Conservation (phyloP, 176 grass and related monocot species). For the Zizania latifolia region DNA sequence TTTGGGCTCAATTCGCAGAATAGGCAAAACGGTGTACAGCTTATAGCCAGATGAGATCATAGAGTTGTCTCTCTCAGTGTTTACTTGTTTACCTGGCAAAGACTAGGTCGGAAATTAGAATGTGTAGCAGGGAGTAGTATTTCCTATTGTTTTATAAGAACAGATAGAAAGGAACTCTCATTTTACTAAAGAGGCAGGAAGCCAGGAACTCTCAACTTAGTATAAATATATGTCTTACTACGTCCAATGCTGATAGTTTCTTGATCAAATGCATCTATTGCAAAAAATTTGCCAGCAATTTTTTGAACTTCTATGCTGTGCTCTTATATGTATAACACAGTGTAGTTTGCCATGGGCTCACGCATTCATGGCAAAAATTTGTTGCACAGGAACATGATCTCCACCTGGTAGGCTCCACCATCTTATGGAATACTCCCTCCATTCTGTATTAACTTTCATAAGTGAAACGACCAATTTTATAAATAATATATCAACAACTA, state of each 20-base stretch:
- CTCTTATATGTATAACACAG: not conserved
- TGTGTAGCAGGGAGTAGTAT: constrained; percentile 26
- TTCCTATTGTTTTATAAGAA: constrained; percentile 15
- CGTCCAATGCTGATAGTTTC: constrained; percentile 16
- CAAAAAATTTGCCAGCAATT: not conserved
- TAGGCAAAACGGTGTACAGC: constrained; percentile 35
- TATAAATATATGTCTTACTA: constrained; percentile 1
- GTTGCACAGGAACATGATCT: too few species aligned
- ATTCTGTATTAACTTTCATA: too few species aligned
- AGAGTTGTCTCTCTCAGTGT: constrained; percentile 7
- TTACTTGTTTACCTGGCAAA: constrained; percentile 29
- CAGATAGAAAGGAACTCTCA: constrained; percentile 11
- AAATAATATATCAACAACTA: too few species aligned
- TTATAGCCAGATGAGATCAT: constrained; percentile 6
- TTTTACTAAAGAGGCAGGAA: constrained; percentile 23
- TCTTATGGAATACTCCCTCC: too few species aligned
- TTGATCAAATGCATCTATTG: not conserved
- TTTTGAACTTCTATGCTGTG: not conserved
- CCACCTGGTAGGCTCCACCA: too few species aligned
- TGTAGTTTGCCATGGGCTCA: not conserved
- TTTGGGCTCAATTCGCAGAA: not conserved
- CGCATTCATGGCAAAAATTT: too few species aligned
- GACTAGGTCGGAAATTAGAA: constrained; percentile 5
- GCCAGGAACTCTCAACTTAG: not conserved
- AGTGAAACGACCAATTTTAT: too few species aligned